Base-by-base conservation (phyloP, 257 asterid genomes). In the Paulownia fortunei region DNA sequence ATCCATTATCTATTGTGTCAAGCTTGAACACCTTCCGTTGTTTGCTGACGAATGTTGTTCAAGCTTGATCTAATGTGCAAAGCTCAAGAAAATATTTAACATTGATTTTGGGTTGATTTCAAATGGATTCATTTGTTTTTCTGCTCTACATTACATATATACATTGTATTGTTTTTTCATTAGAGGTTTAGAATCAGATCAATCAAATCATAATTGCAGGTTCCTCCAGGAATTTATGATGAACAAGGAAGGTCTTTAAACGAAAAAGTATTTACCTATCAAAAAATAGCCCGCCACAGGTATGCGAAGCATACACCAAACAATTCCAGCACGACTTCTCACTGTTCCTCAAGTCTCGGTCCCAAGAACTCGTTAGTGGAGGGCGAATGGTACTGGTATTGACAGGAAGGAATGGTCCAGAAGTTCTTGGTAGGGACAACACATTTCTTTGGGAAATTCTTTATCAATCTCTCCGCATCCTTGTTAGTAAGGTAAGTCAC, bases 241-340 rank as follows among this genome's bases (percentile, higher is more conserved):
- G 85, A 88, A 39, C 76, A 77, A 11, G 86, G 89, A 2, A 65
- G 16, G 64, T 54, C 91, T 9, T 49, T 82, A n/a, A 90, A 90
- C 82, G 80, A 77, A 80, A 84, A 13, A 86, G 85, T 80, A 74
- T 90, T 26, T 88, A 90, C 82, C 81, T 90, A 42, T 46, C 92
- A 0, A 76, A 78, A 65, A 52, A 59, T 27, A 90, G 95, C 80
- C 89, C 90, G 19, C 67, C 77, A 32, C 42, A 52, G 76, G 92
- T 90, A 39, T 60, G 82, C 10, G 51, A 77, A 65, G 90, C 89
- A 0, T 90, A 90, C 62, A 19, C 56, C 18, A 42, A 62, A 13
- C 96, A 88, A 26, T 90, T 90, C 80, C 51, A 77, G 16, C 77
- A 82, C 63, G 96, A 88, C 54, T 88, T 90, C 37, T 75, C 86